A percentile compares a stretch with the other conserved stretches of the same genome.
Conservation (phyloP, 208 protist species). For the Crithidia sp. region DNA sequence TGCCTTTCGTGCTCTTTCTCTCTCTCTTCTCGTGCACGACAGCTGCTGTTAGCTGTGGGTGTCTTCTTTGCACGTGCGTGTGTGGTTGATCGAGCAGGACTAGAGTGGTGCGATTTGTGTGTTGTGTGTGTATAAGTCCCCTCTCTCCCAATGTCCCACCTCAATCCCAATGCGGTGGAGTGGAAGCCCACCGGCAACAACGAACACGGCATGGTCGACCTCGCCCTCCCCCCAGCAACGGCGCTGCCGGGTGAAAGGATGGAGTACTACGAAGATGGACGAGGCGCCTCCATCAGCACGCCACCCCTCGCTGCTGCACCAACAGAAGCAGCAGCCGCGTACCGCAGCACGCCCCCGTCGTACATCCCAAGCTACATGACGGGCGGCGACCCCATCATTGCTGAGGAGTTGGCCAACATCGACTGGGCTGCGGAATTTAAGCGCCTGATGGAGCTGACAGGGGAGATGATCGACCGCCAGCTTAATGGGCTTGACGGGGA, state of each 20-base stretch:
- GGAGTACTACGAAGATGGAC: neutral
- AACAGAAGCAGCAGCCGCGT: neutral
- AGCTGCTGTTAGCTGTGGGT: no score
- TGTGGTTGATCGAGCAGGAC: no score
- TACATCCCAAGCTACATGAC: conserved; percentile 44
- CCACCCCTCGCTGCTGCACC: conserved; percentile 4
- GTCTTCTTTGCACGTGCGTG: no score
- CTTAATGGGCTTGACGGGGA: conserved; percentile 47
- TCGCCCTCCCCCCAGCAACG: conserved; percentile 56
- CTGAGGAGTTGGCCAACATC: conserved; percentile 32
- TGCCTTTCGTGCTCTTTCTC: no score
- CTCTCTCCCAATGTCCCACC: conserved; percentile 34
- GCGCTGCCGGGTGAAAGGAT: conserved; percentile 8
- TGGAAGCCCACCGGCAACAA: conserved; percentile 67
- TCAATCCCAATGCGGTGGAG: conserved; percentile 83
- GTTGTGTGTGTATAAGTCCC: no score
- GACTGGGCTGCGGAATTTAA: conserved; percentile 81
- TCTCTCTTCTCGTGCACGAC: no score
- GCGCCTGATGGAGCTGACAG: conserved; percentile 75
- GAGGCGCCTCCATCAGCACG: neutral
- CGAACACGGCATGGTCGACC: conserved; percentile 38
- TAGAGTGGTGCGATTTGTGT: no score
- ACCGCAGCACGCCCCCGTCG: conserved; percentile 14
- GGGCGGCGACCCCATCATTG: conserved; percentile 24
- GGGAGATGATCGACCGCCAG: conserved; percentile 69